Base-by-base conservation (phyloP, 768 basidiomycete genomes). In the Suillus occidentalis region DNA sequence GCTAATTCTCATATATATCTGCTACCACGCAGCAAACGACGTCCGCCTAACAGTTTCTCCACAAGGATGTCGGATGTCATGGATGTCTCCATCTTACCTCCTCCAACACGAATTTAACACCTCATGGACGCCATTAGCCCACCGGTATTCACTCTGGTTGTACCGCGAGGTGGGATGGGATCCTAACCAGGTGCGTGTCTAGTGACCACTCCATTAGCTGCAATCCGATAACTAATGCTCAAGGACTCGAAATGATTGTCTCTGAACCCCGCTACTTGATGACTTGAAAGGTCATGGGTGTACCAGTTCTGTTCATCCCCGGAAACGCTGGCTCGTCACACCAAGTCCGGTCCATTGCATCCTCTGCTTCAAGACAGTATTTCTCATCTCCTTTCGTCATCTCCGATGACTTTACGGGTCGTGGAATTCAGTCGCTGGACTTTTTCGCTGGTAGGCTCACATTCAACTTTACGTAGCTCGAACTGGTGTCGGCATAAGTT, bases 271-370 rank as follows among this genome's bases (percentile, higher is more conserved):
- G n/a, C 55, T 49, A 57, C 37, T 62, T 62, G 47, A 43, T 49
- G 4, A 31, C 31, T 31, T 4, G 31, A 60, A 64, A 76, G 75
- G 63, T 72, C 36, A 66, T 79, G 61, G 93, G 94, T 45, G 72
- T 85, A 20, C 97, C 97, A n/a, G 94, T 97, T 36, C 82, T 99
- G 36, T 99, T 98, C 79, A 90, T 99, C 50, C 97, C 97, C 2
- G 97, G 97, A 9, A 99, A 98, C 75, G 97, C 97, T 28, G 97
- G 97, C 6, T 96, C 94, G 2, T 95, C 91, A 40, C 89, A 87
- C 68, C 97, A 99, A 82, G 91, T 93, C 56, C 88, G 97, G 67
- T 96, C 94, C 14, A 95, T 99, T 69, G 97, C 97, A 5, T 95
- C 94, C 14, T 95, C 94, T 12, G 93, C 95, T 6, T 80, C 90